Percentiles rank a stretch among this genome's conserved stretches.
Evolutionary conservation across 164 flowering plant species (phyloP).

Genomic region (Stephania cephalantha): DNA sequence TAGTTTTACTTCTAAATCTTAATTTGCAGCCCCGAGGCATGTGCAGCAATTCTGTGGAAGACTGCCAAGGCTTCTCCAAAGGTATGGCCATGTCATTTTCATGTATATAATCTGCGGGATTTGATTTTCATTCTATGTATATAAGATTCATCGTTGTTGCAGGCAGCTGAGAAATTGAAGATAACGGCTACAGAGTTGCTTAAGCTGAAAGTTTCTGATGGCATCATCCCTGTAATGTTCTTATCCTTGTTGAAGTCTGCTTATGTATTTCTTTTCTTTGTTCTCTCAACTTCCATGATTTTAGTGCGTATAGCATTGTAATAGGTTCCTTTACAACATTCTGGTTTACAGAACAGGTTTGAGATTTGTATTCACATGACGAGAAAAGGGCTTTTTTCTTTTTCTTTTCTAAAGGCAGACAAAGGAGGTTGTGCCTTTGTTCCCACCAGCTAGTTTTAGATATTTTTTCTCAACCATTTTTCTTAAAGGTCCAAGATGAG

Average conservation of each 20-base stretch:
- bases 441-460: too few species aligned
- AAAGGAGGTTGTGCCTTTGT: too few species aligned
- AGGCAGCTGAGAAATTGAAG: conserved; percentile 92
- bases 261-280: conserved; percentile 3
- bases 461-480: too few species aligned
- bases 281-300: background rate
- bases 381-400: too few species aligned
- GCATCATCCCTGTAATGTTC: conserved; percentile 76
- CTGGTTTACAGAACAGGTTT: background rate
- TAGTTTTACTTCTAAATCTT: background rate
- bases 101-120: background rate
- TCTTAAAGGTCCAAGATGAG: too few species aligned
- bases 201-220: conserved; percentile 76
- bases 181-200: conserved; percentile 73
- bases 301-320: background rate
- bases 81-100: conserved; percentile 34
- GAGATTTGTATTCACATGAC: background rate
- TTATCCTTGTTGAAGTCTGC: background rate
- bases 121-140: conserved; percentile 2
- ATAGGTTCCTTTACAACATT: background rate
- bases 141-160: conserved; percentile 21
- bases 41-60: conserved; percentile 96
- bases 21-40: conserved; percentile 81
- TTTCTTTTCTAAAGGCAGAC: too few species aligned
- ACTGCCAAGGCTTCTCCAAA: conserved; percentile 80